Evolutionary conservation across 805 yeast genomes (phyloP), one percentile per base, ranked within the genome.

Genomic region (Saccharomycopsis sp.): DNA sequence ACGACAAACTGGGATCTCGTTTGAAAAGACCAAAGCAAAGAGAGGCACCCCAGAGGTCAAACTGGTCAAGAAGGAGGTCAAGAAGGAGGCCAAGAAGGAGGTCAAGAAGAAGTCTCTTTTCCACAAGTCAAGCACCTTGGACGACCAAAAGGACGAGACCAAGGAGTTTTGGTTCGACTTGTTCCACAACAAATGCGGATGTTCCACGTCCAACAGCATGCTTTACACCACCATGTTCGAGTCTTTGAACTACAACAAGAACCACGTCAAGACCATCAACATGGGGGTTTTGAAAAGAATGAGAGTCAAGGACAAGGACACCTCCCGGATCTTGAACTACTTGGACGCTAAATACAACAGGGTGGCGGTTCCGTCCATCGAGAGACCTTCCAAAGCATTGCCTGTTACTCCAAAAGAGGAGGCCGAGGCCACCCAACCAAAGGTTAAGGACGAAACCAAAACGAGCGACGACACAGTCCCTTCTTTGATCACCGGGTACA

Each of bases 101-200:
- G n/a, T 25, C 27, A 25, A 25, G 27, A 9, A 9, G 9, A n/a
- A 25, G 27, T 9, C 27, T 10, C 48, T 51, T 47, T 41, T 49
- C 27, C 12, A 25, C 12, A 25, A 25, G n/a, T 10, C 9, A n/a
- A 25, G 9, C 2, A 53, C 64, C 17, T 45, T 53, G 10, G n/a
- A n/a, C n/a, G n/a, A n/a, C n/a, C n/a, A n/a, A n/a, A n/a, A n/a
- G n/a, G 54, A 53, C 29, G 73, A 72, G 52, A 72, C 77, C 10
- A 77, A 75, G 29, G 88, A 85, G 52, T 95, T 87, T 60, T 92
- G 98, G 98, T 89, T 92, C 63, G 92, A 87, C 55, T 88, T 92
- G 63, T 92, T 89, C 68, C 73, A 92, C 51, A 77, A 64, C 59
- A 26, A 52, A 58, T 17, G 36, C 48, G 1, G 49, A 51, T 30